Evolutionary conservation across 2,329 filamentous ascomycete species (phyloP), one percentile per base, ranked within the genome.

Genomic region (Verticillium albo-atrum): DNA sequence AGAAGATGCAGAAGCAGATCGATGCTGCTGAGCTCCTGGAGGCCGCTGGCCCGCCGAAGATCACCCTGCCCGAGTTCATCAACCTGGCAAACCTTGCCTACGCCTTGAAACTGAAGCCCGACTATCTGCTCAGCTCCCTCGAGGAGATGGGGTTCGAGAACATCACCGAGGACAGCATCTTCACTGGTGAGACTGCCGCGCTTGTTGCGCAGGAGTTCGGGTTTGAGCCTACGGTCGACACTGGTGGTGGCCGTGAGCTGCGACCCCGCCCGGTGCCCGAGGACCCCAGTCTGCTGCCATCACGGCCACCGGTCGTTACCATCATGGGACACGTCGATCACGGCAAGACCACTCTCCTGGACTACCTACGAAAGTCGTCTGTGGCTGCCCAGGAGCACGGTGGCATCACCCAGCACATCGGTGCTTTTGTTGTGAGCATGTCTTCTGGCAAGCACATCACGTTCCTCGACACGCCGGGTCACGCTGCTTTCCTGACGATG

Each of bases 281-380:
- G 67, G 91, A 94, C 71, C 82, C 79, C 55, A 85, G 89, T 0
- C 67, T 74, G 15, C 75, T 97, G 7, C 92, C 92, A 2, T 74
- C 79, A 34, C 86, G 96, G 17, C 94, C 95, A 7, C 96, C 95
- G 0, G 92, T 99, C 35, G 93, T 99, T 42, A 98, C 96, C 0
- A 99, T 99, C 69, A 99, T 99, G 96, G 95, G 95, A 2, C 95
- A 99, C 65, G 95, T 99, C 67, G 96, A 99, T 71, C 95, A 99
- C 72, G 95, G 95, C 58, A 99, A 99, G 78, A 99, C 95, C 1
- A 99, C 96, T 0, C 87, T 99, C 50, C 81, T 99, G 10, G 95
- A 99, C 71, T 98, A 89, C 76, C 80, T 99, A 52, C 90, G 95
- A 37, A 96, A 97, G 67, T 95, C 93, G 1, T 97, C 92, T 6